phyloP scores from a whole-genome alignment of 805 yeast species.

The Kodamaea leandrae region DNA sequence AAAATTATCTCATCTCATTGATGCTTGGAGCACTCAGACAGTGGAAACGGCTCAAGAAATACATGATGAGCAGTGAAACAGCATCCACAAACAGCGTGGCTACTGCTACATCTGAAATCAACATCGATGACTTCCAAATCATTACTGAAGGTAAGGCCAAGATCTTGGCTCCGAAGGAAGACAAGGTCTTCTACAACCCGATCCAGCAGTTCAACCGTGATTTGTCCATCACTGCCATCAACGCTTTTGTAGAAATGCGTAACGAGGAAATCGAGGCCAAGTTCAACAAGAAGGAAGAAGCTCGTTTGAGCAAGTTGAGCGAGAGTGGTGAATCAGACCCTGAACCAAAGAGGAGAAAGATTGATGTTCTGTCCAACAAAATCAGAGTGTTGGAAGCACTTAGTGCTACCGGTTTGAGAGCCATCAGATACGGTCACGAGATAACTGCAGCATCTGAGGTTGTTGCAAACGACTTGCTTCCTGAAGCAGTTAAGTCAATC shows the following conservation, averaged over 20 bases:
- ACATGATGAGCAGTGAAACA: conserved; percentile 6
- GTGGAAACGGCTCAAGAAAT: conserved; percentile 5
- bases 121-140: conserved; percentile 30
- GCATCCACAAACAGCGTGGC: neutral
- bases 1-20: conserved; percentile 6
- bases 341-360: conserved; percentile 16
- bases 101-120: conserved; percentile 13
- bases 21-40: conserved; percentile 6
- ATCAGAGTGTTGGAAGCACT: conserved; percentile 82
- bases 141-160: conserved; percentile 79
- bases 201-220: conserved; percentile 97
- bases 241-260: conserved; percentile 77
- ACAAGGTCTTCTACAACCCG: conserved; percentile 89
- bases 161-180: conserved; percentile 76
- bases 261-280: conserved; percentile 32
- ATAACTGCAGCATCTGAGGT: conserved; percentile 71
- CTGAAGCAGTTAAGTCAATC: conserved; percentile 83
- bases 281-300: conserved; percentile 21
- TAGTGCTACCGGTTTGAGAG: conserved; percentile 93
- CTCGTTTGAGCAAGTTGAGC: conserved; percentile 12
- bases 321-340: conserved; percentile 7
- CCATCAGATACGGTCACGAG: conserved; percentile 90
- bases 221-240: conserved; percentile 76
- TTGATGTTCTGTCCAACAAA: conserved; percentile 7
- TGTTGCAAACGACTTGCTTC: conserved; percentile 85